phyloP scores from a whole-genome alignment of 495 filamentous ascomycete genomes.

The Neurospora hispaniola region DNA sequence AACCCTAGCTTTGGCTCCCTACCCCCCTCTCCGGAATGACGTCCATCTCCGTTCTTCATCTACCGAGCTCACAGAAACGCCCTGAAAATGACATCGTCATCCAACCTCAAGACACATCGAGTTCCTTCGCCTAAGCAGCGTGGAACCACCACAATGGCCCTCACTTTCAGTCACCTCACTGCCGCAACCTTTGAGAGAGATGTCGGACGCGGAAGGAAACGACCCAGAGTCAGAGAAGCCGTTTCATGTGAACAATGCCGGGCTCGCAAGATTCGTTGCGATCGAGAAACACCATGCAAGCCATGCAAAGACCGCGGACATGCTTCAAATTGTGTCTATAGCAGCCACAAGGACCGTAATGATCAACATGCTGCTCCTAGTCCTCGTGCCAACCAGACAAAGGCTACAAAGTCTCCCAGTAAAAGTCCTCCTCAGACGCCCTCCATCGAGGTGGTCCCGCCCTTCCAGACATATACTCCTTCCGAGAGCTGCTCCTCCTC shows the following conservation, averaged over 20 bases:
- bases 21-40: background rate
- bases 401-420: background rate
- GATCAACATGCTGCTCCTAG: background rate
- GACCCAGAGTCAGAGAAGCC: constrained; percentile 12
- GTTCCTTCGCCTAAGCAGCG: background rate
- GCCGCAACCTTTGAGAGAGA: constrained; percentile 14
- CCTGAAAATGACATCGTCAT: background rate
- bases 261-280: constrained; percentile 50
- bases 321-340: constrained; percentile 9
- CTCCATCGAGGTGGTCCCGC: background rate
- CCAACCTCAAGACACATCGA: background rate
- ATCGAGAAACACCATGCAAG: constrained; percentile 45
- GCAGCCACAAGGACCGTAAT: background rate
- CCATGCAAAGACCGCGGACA: constrained; percentile 12
- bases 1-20: background rate
- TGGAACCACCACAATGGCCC: background rate
- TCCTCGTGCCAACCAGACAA: background rate
- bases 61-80: background rate
- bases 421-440: background rate
- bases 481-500: constrained; percentile 10
- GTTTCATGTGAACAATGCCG: constrained; percentile 32
- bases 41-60: background rate
- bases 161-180: constrained; percentile 15
- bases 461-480: constrained; percentile 2
- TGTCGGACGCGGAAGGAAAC: constrained; percentile 13